Conservation (phyloP, 345 rosid genomes). For the Citrus australasica region DNA sequence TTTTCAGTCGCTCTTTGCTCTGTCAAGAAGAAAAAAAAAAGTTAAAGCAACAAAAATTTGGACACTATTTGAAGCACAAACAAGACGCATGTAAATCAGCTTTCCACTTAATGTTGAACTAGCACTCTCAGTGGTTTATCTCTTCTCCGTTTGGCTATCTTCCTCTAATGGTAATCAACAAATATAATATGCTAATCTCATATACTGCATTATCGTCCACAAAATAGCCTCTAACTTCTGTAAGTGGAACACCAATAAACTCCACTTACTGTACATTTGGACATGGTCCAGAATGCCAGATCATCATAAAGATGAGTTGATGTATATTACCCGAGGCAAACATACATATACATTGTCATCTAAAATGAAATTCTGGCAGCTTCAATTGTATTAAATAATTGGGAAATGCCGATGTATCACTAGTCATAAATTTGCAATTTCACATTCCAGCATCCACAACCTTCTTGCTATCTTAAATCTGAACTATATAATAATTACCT, state of each 20-base stretch:
- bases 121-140: neutral
- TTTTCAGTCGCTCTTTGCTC: neutral
- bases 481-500: too few relatives aligned
- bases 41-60: neutral
- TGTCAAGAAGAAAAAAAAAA: neutral
- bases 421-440: too few relatives aligned
- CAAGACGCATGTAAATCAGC: neutral
- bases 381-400: neutral
- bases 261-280: neutral
- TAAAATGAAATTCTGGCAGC: neutral
- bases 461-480: too few relatives aligned
- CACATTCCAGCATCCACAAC: too few relatives aligned
- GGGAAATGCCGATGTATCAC: neutral
- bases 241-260: slow-evolving; percentile 7
- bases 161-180: neutral
- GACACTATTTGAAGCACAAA: neutral
- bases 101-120: neutral
- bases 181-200: neutral
- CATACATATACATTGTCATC: neutral
- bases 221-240: neutral
- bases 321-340: neutral
- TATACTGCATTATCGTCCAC: neutral
- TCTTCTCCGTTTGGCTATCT: neutral
- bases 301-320: neutral
- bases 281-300: neutral